Evolutionary conservation across 192 early-diverging fungal species (phyloP).

Genomic region (Mortierella alpina): DNA sequence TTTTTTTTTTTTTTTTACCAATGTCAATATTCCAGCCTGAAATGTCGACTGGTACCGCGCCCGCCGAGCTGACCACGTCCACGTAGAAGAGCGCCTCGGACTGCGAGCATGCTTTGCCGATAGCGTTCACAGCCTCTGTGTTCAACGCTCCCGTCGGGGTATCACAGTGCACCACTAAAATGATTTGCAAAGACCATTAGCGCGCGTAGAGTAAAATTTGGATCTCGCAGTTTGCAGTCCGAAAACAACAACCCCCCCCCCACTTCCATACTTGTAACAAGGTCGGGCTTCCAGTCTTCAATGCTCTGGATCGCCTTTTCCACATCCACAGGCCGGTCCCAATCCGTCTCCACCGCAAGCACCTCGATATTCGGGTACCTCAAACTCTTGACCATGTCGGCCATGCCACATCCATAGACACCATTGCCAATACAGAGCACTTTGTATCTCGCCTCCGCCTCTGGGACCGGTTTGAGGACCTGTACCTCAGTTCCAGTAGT

Average conservation of each 20-base stretch:
- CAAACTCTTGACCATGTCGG: constrained; percentile 38
- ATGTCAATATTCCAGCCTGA: constrained; percentile 49
- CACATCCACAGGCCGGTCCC: constrained; percentile 26
- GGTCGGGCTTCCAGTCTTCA: constrained; percentile 39
- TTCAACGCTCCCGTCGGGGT: constrained; percentile 46
- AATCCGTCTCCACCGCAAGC: constrained; percentile 9
- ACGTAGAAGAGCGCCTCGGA: constrained; percentile 39
- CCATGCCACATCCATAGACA: constrained; percentile 42
- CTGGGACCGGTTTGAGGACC: not conserved
- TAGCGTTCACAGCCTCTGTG: constrained; percentile 21
- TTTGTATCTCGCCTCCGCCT: not conserved
- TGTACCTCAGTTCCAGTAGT: not conserved
- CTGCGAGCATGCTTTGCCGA: constrained; percentile 35
- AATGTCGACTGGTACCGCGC: constrained; percentile 36
- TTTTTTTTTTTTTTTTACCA: constrained; percentile 15
- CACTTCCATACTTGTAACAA: constrained; percentile 42
- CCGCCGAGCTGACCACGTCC: constrained; percentile 45
- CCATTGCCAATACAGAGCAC: constrained; percentile 42
- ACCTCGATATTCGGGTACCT: constrained; percentile 42
- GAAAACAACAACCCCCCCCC: not conserved
- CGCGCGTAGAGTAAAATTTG: not conserved
- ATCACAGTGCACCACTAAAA: constrained; percentile 50
- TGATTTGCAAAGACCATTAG: not conserved
- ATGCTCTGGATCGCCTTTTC: constrained; percentile 13
- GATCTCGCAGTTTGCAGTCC: not conserved